phyloP scores from a whole-genome alignment of 176 grass and related monocot species.

The Pontederia crassipes region DNA sequence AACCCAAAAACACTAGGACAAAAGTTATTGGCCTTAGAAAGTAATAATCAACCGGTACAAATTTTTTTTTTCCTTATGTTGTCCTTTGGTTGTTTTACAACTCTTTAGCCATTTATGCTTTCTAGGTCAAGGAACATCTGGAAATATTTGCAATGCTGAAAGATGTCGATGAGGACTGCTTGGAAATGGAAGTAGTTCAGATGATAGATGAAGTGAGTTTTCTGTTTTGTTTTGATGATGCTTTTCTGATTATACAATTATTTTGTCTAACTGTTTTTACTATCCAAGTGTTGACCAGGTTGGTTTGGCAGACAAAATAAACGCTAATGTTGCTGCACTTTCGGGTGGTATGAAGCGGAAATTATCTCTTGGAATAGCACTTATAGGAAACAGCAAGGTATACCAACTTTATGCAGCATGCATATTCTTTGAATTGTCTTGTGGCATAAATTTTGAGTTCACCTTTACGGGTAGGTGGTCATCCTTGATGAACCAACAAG shows the following conservation, averaged over 20 bases:
- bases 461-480: slow-evolving; percentile 19
- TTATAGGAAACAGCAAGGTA: slow-evolving; percentile 53
- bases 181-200: slow-evolving; percentile 23
- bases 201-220: slow-evolving; percentile 39
- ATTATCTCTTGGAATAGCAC: slow-evolving; percentile 40
- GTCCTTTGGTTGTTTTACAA: not conserved
- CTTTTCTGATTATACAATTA: too few relatives aligned
- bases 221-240: not conserved
- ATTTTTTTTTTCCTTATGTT: too few relatives aligned
- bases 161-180: slow-evolving; percentile 29
- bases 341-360: slow-evolving; percentile 52
- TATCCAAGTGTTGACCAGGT: slow-evolving; percentile 10
- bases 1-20: too few relatives aligned
- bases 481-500: slow-evolving; percentile 52
- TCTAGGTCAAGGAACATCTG: slow-evolving; percentile 48
- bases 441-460: slow-evolving; percentile 6
- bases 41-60: too few relatives aligned
- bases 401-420: not conserved
- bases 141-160: slow-evolving; percentile 45
- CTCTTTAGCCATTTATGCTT: not conserved
- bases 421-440: not conserved
- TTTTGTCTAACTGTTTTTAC: not conserved
- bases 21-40: too few relatives aligned
- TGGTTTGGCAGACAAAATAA: slow-evolving; percentile 38
- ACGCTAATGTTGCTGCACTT: slow-evolving; percentile 31